Conservation (phyloP, 2,329 filamentous ascomycete species). For the Arachnomyces sp. region DNA sequence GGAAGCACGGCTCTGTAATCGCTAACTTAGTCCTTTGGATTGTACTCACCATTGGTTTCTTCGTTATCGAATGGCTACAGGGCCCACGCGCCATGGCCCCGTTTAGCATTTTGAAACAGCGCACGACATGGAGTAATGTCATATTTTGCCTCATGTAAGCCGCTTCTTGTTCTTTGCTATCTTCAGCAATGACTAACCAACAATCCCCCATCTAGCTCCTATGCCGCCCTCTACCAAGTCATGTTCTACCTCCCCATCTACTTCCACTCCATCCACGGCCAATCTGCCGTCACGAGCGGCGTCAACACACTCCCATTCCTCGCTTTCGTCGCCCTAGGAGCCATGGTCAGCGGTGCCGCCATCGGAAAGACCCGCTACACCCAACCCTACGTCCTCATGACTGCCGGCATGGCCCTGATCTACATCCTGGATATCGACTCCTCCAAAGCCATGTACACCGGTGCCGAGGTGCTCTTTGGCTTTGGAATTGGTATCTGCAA, state of each 20-base stretch:
- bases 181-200: constrained; percentile 2
- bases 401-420: constrained; percentile 8
- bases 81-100: constrained; percentile 7
- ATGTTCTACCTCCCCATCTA: constrained; percentile 19
- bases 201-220: constrained; percentile 5
- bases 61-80: constrained; percentile 10
- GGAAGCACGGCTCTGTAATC: constrained; percentile 17
- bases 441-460: constrained; percentile 14
- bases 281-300: constrained; percentile 13
- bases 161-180: not conserved
- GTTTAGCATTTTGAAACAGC: constrained; percentile 6
- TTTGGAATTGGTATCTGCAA: constrained; percentile 19
- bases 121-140: constrained; percentile 7
- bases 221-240: constrained; percentile 11
- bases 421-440: constrained; percentile 10
- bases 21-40: constrained; percentile 17
- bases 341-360: constrained; percentile 11
- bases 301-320: constrained; percentile 18
- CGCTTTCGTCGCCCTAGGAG: constrained; percentile 12
- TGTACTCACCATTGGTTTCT: constrained; percentile 16
- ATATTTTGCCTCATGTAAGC: constrained; percentile 10
- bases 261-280: constrained; percentile 16
- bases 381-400: constrained; percentile 11
- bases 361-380: constrained; percentile 11
- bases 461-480: constrained; percentile 17